A percentile compares a stretch with the other conserved stretches of the same genome.
phyloP scores from a whole-genome alignment of 345 rosid species.

The Eucalyptus globulus region DNA sequence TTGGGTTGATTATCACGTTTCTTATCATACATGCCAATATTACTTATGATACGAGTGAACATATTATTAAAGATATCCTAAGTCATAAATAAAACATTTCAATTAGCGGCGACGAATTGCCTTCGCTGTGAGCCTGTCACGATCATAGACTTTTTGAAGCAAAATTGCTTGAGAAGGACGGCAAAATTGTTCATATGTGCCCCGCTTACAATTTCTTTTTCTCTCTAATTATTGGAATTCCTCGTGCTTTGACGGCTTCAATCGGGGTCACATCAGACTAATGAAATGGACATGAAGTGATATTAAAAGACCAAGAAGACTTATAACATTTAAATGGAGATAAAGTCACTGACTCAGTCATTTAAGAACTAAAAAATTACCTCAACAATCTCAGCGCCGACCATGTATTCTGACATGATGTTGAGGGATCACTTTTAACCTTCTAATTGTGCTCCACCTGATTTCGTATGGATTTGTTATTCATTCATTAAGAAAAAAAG shows the following conservation, averaged over 20 bases:
- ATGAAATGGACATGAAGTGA: background rate
- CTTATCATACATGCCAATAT: background rate
- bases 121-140: background rate
- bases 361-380: background rate
- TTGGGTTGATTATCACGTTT: background rate
- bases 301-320: background rate
- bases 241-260: background rate
- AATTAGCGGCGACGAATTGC: background rate
- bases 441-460: background rate
- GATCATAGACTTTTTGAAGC: background rate
- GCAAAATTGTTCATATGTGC: background rate
- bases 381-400: background rate
- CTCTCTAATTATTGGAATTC: background rate
- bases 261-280: background rate
- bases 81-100: background rate
- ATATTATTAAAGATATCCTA: background rate
- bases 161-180: background rate
- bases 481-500: background rate
- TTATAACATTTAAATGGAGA: background rate
- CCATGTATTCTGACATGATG: background rate
- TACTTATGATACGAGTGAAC: background rate
- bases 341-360: background rate
- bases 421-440: background rate
- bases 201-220: background rate
- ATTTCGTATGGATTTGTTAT: background rate